These are phyloP conservation scores for Bruguiera gymnorhiza DNA, from an alignment of 345 rosid species.

Conservation along the genomic window DNA sequence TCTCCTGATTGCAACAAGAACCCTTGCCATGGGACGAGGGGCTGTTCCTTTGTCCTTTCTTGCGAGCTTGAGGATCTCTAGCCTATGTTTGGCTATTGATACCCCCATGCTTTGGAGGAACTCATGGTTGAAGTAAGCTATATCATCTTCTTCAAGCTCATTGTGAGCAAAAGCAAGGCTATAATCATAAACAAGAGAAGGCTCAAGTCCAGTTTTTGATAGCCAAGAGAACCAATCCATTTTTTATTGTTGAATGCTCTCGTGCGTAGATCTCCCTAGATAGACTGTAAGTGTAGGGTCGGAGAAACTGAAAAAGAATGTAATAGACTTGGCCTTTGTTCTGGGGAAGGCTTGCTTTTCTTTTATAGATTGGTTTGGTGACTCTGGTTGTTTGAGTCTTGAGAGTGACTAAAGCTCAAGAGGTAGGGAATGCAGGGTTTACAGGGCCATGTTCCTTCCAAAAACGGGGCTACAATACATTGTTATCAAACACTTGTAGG, in stretches of 20 bases:
- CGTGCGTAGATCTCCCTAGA: neutral
- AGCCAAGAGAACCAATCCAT: constrained; percentile 99
- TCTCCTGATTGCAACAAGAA: constrained; percentile 53
- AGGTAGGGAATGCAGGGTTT: constrained; percentile 13
- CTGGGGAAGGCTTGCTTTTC: neutral
- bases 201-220: constrained; percentile 65
- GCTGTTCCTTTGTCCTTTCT: constrained; percentile 37
- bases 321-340: neutral
- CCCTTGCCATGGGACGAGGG: constrained; percentile 43
- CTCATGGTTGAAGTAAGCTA: constrained; percentile 80
- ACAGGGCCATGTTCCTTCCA: neutral
- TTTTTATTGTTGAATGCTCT: neutral
- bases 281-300: neutral
- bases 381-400: constrained; percentile 14
- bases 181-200: constrained; percentile 71
- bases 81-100: constrained; percentile 89
- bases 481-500: constrained; percentile 3
- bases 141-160: constrained; percentile 85
- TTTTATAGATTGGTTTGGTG: neutral
- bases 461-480: neutral
- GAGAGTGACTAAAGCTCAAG: constrained; percentile 21
- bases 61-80: constrained; percentile 87
- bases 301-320: neutral
- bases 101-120: constrained; percentile 98
- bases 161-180: constrained; percentile 70